Conservation (phyloP, 768 basidiomycete genomes). For the Kwoniella pini region DNA sequence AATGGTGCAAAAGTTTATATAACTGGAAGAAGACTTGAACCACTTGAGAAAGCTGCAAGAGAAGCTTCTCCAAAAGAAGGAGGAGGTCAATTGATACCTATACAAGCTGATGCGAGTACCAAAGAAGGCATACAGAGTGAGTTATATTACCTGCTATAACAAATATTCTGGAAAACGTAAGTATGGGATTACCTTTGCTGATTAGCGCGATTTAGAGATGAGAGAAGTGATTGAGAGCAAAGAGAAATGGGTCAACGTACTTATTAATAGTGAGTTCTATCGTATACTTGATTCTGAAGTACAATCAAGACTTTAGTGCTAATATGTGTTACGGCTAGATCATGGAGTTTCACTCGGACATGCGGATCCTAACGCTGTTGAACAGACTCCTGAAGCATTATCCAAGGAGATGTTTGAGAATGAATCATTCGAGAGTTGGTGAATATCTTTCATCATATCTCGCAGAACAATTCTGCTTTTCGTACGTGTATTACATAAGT, state of each 20-base stretch:
- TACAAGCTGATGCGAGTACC: slow-evolving; percentile 48
- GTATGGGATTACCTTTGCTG: too few relatives aligned
- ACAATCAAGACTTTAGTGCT: background rate
- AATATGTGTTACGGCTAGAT: slow-evolving; percentile 30
- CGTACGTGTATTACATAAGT: background rate
- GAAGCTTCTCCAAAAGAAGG: slow-evolving; percentile 32
- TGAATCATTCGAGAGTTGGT: slow-evolving; percentile 50
- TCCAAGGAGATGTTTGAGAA: slow-evolving; percentile 49
- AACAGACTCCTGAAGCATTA: slow-evolving; percentile 47
- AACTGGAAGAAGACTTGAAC: slow-evolving; percentile 47
- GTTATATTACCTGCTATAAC: slow-evolving; percentile 13
- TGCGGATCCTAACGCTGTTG: slow-evolving; percentile 36
- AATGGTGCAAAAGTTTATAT: slow-evolving; percentile 55
- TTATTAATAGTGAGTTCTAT: slow-evolving; percentile 47
- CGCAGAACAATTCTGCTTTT: background rate
- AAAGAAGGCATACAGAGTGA: slow-evolving; percentile 51
- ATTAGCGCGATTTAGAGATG: too few relatives aligned
- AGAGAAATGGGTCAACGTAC: slow-evolving; percentile 51
- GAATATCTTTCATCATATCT: too few relatives aligned
- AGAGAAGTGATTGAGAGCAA: slow-evolving; percentile 34
- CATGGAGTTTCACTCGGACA: slow-evolving; percentile 44
- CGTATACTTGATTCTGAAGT: too few relatives aligned
- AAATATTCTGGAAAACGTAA: background rate
- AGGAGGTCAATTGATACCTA: slow-evolving; percentile 41
- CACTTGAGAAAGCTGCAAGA: slow-evolving; percentile 41